Base-by-base conservation (phyloP, 495 filamentous ascomycete genomes). In the Aspergillus ellipticus region DNA sequence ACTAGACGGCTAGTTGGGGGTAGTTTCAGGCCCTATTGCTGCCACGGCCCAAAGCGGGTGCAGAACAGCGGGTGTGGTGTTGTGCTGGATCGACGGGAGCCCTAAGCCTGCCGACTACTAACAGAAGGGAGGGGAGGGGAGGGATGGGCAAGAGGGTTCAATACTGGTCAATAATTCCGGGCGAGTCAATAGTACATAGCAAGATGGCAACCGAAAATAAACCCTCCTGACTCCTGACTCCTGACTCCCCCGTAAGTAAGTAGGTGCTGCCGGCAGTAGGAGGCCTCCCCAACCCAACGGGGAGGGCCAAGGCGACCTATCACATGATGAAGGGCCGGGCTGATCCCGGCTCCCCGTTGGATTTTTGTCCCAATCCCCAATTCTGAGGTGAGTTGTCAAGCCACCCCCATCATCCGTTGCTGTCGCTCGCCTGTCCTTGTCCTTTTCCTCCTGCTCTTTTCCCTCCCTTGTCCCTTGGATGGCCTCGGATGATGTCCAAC, bases 401-500 rank as follows among this genome's bases (percentile, higher is more conserved):
- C 57, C 45, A 50, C 49, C 19, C 45, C 53, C 29, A 35, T 26
- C 47, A 31, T 51, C 17, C 43, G 31, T 50, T 49, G 21, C 39
- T 16, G 43, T 53, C 35, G 13, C 37, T 50, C 46, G 20, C 39
- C 31, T 57, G 49, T 35, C 39, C 35, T 42, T 52, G 41, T 58
- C n/a, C 33, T 57, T 41, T 47, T 55, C n/a, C n/a, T n/a, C n/a
- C 16, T 52, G 45, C 43, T 28, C 19, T 28, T 53, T 28, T 50
- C 37, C 49, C 39, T 61, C 48, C 16, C 54, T 31, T 39, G 52
- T 61, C 59, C 62, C 66, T 66, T 65, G 57, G 51, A 70, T 69
- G 63, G 69, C 65, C 66, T 69, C 64, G 62, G 61, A 67, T 70
- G 60, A 59, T 68, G 54, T 65, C 63, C 66, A 42, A 52, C 59